Evolutionary conservation across 148 eudicot genomes (phyloP).

Genomic region (Limonium bicolor): DNA sequence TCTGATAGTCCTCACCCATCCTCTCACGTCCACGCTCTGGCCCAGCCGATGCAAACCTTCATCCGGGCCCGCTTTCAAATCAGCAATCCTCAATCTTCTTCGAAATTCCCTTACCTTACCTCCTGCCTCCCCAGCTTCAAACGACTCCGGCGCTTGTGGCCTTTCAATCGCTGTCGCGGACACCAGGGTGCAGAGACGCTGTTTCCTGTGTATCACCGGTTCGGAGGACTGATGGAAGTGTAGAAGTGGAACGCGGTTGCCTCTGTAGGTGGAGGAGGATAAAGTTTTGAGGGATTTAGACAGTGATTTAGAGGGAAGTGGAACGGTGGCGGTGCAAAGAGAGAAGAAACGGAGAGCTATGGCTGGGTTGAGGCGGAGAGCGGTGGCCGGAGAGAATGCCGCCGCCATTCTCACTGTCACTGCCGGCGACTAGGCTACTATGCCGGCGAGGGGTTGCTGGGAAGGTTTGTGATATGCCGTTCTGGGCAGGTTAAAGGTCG

Average conservation of each 20-base stretch:
- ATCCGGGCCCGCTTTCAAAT: slow-evolving; percentile 53
- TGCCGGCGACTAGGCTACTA: too few relatives aligned
- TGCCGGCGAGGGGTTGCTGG: too few relatives aligned
- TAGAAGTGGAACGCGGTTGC: neutral
- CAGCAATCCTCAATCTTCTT: slow-evolving; percentile 46
- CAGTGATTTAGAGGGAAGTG: slow-evolving; percentile 13
- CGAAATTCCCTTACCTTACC: slow-evolving; percentile 45
- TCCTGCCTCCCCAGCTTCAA: slow-evolving; percentile 3
- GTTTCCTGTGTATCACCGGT: slow-evolving; percentile 9
- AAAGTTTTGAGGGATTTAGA: slow-evolving; percentile 8
- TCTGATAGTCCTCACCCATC: slow-evolving; percentile 87
- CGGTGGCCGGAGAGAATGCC: slow-evolving; percentile 32
- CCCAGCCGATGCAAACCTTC: slow-evolving; percentile 77
- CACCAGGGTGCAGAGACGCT: slow-evolving; percentile 21
- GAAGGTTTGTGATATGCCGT: too few relatives aligned
- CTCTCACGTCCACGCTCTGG: slow-evolving; percentile 50
- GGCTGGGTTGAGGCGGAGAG: slow-evolving; percentile 48
- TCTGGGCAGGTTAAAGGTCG: too few relatives aligned
- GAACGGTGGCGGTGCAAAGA: slow-evolving; percentile 12
- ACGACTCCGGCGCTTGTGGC: slow-evolving; percentile 8
- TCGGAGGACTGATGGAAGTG: slow-evolving; percentile 6
- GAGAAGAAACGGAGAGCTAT: slow-evolving; percentile 34
- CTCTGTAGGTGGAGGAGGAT: slow-evolving; percentile 1
- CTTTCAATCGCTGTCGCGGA: slow-evolving; percentile 24
- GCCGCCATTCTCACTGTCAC: slow-evolving; percentile 22